phyloP scores from a whole-genome alignment of 345 rosid genomes.

The Rhizophora mangle region DNA sequence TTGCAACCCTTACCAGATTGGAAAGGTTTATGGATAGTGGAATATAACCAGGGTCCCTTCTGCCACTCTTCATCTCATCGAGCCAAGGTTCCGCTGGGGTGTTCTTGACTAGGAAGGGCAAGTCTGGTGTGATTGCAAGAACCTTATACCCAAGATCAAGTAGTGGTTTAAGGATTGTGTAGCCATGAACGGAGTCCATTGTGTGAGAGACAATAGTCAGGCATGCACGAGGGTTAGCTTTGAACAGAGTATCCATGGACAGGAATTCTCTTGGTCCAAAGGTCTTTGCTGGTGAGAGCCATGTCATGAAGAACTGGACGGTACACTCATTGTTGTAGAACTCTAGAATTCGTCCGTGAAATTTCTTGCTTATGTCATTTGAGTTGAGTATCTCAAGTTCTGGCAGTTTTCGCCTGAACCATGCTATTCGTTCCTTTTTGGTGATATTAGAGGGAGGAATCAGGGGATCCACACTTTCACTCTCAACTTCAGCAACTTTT shows the following conservation, averaged over 20 bases:
- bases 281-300: conserved; percentile 1
- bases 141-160: neutral
- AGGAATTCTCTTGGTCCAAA: neutral
- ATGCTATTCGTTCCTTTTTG: neutral
- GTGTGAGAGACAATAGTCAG: neutral
- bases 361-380: conserved; percentile 11
- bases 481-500: neutral
- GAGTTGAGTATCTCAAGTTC: conserved; percentile 15
- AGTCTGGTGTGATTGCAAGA: neutral
- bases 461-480: conserved; percentile 6
- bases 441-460: conserved; percentile 12
- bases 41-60: conserved; percentile 11
- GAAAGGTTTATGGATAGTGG: conserved; percentile 6
- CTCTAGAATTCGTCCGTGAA: conserved; percentile 7
- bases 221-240: neutral
- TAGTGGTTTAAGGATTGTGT: neutral
- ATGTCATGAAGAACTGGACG: neutral
- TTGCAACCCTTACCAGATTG: conserved; percentile 1
- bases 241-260: neutral
- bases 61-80: conserved; percentile 1
- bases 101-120: neutral
- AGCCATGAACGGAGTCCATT: neutral
- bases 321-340: neutral
- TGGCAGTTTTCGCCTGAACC: conserved; percentile 7
- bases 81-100: conserved; percentile 9